A percentile compares a stretch with the other conserved stretches of the same genome.
Conservation (phyloP, 352 stramenopile genomes). For the Globisporangium megalacanthum region DNA sequence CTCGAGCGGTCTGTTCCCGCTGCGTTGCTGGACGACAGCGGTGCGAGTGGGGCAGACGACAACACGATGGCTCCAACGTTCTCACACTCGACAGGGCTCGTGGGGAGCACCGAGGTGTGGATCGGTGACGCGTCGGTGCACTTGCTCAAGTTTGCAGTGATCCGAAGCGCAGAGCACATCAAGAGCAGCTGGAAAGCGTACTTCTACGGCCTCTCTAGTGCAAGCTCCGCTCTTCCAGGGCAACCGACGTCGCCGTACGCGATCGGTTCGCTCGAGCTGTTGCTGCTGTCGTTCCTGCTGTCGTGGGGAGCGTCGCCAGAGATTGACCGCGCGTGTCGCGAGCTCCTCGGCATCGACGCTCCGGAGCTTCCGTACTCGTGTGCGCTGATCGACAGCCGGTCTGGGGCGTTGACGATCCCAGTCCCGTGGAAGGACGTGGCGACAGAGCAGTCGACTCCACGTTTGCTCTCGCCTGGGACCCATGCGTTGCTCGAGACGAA, state of each 20-base stretch:
- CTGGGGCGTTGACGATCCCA: slow-evolving; percentile 63
- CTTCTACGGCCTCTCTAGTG: slow-evolving; percentile 28
- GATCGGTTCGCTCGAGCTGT: slow-evolving; percentile 62
- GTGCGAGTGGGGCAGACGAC: slow-evolving; percentile 21
- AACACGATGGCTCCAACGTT: background rate
- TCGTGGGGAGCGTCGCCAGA: slow-evolving; percentile 64
- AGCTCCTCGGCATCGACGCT: slow-evolving; percentile 48
- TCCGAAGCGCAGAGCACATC: slow-evolving; percentile 59
- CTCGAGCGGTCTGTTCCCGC: slow-evolving; percentile 56
- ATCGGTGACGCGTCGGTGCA: slow-evolving; percentile 53
- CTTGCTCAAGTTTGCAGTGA: slow-evolving; percentile 59
- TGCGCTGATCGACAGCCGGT: slow-evolving; percentile 46
- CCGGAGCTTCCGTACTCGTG: slow-evolving; percentile 59
- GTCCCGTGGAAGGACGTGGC: slow-evolving; percentile 40
- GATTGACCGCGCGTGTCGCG: slow-evolving; percentile 57
- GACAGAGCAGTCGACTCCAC: background rate
- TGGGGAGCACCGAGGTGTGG: slow-evolving; percentile 46
- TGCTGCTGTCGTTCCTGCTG: slow-evolving; percentile 68
- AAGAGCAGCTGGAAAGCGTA: slow-evolving; percentile 69
- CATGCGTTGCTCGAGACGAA: slow-evolving; percentile 18
- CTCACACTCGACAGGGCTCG: slow-evolving; percentile 23
- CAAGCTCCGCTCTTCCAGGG: slow-evolving; percentile 2
- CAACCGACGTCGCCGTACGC: slow-evolving; percentile 38
- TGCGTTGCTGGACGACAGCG: slow-evolving; percentile 47
- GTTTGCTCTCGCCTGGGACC: slow-evolving; percentile 6